Percentiles rank a stretch among this genome's conserved stretches.
Conservation (phyloP, 305 asterid genomes). For the Caryopteris hybrid region DNA sequence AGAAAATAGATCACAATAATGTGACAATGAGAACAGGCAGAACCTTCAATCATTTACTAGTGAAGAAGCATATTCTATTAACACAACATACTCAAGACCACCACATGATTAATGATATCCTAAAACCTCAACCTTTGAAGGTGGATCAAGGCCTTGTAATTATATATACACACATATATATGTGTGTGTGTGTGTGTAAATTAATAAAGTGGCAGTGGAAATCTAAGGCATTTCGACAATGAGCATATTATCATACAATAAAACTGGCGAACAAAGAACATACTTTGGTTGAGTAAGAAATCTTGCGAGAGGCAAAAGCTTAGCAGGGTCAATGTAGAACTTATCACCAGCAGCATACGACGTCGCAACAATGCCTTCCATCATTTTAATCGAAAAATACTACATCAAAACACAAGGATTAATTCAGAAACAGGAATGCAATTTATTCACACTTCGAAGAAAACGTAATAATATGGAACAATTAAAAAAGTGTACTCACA, state of each 20-base stretch:
- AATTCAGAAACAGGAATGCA: not conserved
- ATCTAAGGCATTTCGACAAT: not conserved
- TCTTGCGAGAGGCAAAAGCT: slow-evolving; percentile 80
- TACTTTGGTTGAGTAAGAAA: slow-evolving; percentile 86
- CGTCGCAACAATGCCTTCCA: slow-evolving; percentile 89
- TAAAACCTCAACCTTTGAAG: not conserved
- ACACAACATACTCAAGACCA: not conserved
- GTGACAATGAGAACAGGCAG: not conserved
- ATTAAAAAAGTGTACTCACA: slow-evolving; percentile 38
- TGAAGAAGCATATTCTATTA: not conserved
- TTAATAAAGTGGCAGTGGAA: not conserved
- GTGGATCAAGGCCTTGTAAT: not conserved
- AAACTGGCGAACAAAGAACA: slow-evolving; percentile 5
- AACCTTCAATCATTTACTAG: not conserved
- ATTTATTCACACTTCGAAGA: not conserved
- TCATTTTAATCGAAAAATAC: slow-evolving; percentile 82
- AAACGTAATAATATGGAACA: not conserved
- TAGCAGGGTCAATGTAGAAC: slow-evolving; percentile 88
- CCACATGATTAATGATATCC: not conserved
- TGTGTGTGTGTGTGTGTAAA: too few species aligned
- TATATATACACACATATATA: not conserved
- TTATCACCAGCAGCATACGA: slow-evolving; percentile 76
- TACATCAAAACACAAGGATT: slow-evolving; percentile 12
- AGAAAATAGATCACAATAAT: not conserved
- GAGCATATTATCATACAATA: not conserved